A percentile compares a stretch with the other conserved stretches of the same genome.
These are phyloP conservation scores for Teunomyces gatunensis DNA, from an alignment of 805 yeast species.

Conservation along the genomic window DNA sequence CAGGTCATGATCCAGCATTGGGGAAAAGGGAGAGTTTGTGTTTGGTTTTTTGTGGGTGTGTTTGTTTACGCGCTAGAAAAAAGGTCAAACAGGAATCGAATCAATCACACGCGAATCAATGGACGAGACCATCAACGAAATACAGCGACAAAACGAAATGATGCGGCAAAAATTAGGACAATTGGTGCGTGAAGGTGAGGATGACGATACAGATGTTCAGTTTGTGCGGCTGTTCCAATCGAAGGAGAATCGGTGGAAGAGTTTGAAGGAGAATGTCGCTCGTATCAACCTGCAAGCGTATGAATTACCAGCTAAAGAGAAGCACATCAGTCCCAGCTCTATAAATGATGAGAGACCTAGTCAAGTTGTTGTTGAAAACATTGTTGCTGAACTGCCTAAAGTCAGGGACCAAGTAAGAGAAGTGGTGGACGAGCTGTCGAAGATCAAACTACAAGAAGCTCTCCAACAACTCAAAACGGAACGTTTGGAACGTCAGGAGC, in stretches of 20 bases:
- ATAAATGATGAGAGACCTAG: no score
- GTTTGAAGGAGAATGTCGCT: slow-evolving; percentile 21
- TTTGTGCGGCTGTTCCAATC: background rate
- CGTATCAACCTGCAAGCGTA: slow-evolving; percentile 20
- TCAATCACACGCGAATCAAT: background rate
- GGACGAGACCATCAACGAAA: slow-evolving; percentile 9
- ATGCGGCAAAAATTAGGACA: slow-evolving; percentile 6
- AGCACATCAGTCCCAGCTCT: no score
- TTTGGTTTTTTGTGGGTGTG: background rate
- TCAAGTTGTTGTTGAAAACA: no score
- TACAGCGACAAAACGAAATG: slow-evolving; percentile 8
- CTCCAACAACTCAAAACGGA: background rate
- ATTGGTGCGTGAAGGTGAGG: slow-evolving; percentile 10
- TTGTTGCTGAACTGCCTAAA: no score
- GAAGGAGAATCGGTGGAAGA: slow-evolving; percentile 10
- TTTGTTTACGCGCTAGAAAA: slow-evolving; percentile 1
- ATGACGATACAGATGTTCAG: slow-evolving; percentile 3
- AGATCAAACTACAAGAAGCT: background rate
- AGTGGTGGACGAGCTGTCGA: background rate
- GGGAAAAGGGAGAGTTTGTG: background rate
- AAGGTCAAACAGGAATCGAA: background rate
- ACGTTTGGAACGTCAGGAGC: slow-evolving; percentile 2
- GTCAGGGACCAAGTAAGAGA: background rate
- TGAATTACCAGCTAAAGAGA: slow-evolving; percentile 15
- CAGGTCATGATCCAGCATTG: background rate